A percentile compares a stretch with the other conserved stretches of the same genome.
phyloP scores from a whole-genome alignment of 495 filamentous ascomycete species.

The Penicillium ochrochloron region DNA sequence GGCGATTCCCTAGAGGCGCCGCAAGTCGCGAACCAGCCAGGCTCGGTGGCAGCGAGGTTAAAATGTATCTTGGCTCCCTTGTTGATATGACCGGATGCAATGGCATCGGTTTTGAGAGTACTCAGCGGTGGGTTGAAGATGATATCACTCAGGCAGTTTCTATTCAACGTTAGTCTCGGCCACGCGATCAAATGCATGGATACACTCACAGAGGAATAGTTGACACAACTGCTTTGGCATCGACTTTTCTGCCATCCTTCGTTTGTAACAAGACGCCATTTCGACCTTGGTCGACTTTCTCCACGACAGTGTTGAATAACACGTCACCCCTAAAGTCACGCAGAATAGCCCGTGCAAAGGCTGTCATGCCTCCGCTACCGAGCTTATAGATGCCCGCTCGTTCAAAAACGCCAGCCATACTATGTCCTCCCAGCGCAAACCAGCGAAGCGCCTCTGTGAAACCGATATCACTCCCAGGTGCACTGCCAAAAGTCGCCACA shows the following conservation, averaged over 20 bases:
- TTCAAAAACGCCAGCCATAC: not conserved
- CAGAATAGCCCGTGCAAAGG: not conserved
- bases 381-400: not conserved
- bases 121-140: not conserved
- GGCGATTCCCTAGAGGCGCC: not conserved
- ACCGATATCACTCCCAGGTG: not conserved
- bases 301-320: not conserved
- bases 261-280: not conserved
- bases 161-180: not conserved
- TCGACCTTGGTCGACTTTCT: not conserved
- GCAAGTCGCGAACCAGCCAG: not conserved
- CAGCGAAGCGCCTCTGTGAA: not conserved
- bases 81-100: not conserved
- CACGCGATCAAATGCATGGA: not conserved
- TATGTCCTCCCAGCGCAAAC: not conserved
- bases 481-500: not conserved
- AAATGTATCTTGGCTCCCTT: constrained; percentile 1
- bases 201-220: not conserved
- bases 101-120: not conserved
- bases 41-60: not conserved
- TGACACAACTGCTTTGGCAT: not conserved
- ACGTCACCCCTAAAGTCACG: not conserved
- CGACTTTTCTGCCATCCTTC: not conserved
- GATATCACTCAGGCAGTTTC: not conserved
- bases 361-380: not conserved